Conservation (phyloP, 208 protist genomes). For the Acanthamoeba quina region DNA sequence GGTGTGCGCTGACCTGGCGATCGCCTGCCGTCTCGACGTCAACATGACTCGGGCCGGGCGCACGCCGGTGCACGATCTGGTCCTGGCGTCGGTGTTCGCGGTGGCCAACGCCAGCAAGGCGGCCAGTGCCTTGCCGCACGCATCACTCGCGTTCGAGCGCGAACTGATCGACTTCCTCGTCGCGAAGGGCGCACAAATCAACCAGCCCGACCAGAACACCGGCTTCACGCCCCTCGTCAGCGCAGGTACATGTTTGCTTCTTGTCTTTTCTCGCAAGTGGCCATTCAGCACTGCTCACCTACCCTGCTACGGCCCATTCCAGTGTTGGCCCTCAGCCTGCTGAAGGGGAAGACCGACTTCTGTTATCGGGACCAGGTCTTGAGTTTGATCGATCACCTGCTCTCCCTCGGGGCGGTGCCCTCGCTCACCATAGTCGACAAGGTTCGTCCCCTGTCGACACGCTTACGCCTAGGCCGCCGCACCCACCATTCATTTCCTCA, state of each 20-base stretch:
- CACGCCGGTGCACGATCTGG: slow-evolving; percentile 16
- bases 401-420: background rate
- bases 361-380: background rate
- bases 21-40: background rate
- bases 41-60: background rate
- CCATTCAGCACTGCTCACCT: background rate
- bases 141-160: background rate
- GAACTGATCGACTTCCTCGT: slow-evolving; percentile 24
- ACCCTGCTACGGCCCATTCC: background rate
- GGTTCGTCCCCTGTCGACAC: background rate
- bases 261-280: background rate
- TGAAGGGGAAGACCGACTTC: background rate
- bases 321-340: background rate
- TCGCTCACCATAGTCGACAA: background rate
- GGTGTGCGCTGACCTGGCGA: background rate
- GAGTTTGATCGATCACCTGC: background rate
- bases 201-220: background rate
- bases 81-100: slow-evolving; percentile 12
- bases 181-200: background rate
- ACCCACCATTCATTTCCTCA: background rate
- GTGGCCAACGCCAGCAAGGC: background rate
- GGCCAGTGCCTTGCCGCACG: background rate
- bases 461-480: no score
- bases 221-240: slow-evolving; percentile 50
- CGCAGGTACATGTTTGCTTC: background rate